Base-by-base conservation (phyloP, 2,329 filamentous ascomycete genomes). In the Arthrobotrys conoides region DNA sequence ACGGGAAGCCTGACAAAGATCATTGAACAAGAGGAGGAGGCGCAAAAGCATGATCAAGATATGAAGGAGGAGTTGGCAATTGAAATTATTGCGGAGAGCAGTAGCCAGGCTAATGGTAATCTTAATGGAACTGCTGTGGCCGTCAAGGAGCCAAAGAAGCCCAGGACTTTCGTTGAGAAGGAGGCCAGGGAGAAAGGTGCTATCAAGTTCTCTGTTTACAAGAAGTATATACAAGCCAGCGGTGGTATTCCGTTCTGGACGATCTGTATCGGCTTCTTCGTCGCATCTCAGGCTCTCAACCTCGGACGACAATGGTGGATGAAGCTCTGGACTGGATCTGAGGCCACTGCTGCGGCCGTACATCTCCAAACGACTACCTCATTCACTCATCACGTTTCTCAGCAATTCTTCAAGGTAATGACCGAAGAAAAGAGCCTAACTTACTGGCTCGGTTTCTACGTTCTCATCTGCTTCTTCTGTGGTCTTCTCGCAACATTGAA, bases 151-250 rank as follows among this genome's bases (percentile, higher is more conserved):
- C 87, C 2, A 88, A 88, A 82, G 83, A 83, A 53, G 84, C 84
- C 89, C 0, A 90, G 90, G 80, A 91, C 93, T 83, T 95, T 94
- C 80, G 89, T 92, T 27, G 90, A 93, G 82, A 92, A 93, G 1
- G 93, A 96, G 83, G 86, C 85, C n/a, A 88, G 90, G 71, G 91
- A 93, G 82, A 88, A 88, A 67, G 93, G 93, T 0, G 88, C 90
- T 4, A 89, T 95, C 36, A 91, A 91, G 81, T 86, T 86, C 22
- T 86, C 86, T 5, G 87, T 94, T n/a, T 95, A 94, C 80, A 82
- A 86, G 12, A 87, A 87, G 0, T 96, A 94, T 82, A 84, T 94
- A 14, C 86, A 86, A 9, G 89, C 90, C 24, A 92, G 89, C 79
- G 92, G 92, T 16, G 90, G 81, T 44, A 41, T 81, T 12, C 53